A percentile compares a stretch with the other conserved stretches of the same genome.
These are phyloP conservation scores for apple (Malus domestica) DNA, from an alignment of 306 rosid genomes.

Conservation along the genomic window DNA sequence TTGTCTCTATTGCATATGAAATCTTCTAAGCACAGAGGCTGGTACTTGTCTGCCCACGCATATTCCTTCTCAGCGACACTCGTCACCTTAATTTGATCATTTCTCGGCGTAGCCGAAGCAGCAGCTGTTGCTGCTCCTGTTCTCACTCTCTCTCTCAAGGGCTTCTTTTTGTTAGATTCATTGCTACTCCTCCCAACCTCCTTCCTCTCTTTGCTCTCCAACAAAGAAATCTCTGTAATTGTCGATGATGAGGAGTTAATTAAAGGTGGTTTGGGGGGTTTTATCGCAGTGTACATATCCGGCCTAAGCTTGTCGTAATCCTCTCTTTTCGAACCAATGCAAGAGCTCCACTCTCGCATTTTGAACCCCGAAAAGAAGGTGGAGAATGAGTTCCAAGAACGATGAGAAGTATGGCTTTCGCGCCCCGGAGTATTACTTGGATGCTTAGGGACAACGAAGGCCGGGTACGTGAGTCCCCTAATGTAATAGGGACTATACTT, in stretches of 20 bases:
- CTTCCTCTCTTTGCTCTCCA: neutral
- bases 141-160: conserved; percentile 44
- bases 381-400: conserved; percentile 10
- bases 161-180: conserved; percentile 35
- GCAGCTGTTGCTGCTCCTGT: neutral
- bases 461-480: conserved; percentile 6
- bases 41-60: conserved; percentile 58
- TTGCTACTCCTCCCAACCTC: neutral
- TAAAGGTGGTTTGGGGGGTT: neutral
- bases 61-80: conserved; percentile 14
- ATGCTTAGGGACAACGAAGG: neutral
- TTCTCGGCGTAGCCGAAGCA: neutral
- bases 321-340: neutral
- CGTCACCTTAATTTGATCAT: neutral
- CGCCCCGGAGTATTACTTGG: conserved; percentile 1
- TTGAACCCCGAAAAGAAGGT: conserved; percentile 7
- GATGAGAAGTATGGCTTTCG: neutral
- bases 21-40: conserved; percentile 44
- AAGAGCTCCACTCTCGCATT: conserved; percentile 13
- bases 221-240: neutral
- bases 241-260: neutral
- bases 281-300: neutral
- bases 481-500: conserved; percentile 14
- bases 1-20: conserved; percentile 62
- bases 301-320: neutral